These are phyloP conservation scores for barrel medic (Medicago truncatula) DNA, from an alignment of 306 rosid genomes.

Conservation along the genomic window MtrunA17r5.0-ANR NC_053045.1:51951501-51952000, in stretches of 20 bases:
- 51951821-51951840: not conserved
- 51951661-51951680: too few species aligned
- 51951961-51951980: too few species aligned
- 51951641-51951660: too few species aligned
- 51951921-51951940: conserved; percentile 1
- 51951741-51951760: too few species aligned
- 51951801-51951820: not conserved
- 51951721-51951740: too few species aligned
- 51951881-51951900: not conserved
- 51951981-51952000: too few species aligned
- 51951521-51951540: conserved; percentile 38
- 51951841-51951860: not conserved
- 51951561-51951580: not conserved
- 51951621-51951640: too few species aligned
- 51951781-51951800: not conserved
- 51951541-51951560: conserved; percentile 6
- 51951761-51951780: too few species aligned
- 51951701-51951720: too few species aligned
- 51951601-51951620: not conserved
- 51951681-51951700: too few species aligned
- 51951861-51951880: not conserved
- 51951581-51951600: conserved; percentile 4
- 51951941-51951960: not conserved
- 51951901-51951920: not conserved
- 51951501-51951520: conserved; percentile 81